Base-by-base conservation (phyloP, 192 early-diverging fungal genomes). In the Chytriomyces sp. region DNA sequence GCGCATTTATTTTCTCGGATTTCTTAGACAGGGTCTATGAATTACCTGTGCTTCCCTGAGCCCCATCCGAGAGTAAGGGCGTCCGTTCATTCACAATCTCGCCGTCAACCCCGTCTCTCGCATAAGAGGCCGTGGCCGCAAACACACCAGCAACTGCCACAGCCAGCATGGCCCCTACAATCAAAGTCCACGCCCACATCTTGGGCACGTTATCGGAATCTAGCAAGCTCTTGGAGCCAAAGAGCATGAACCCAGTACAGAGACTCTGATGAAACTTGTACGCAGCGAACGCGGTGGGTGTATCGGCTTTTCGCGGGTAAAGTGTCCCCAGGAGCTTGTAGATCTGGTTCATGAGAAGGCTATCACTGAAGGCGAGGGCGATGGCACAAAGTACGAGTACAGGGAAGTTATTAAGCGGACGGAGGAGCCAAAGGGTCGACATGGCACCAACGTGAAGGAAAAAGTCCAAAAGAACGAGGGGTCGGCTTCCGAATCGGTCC, bases 201-300 rank as follows among this genome's bases (percentile, higher is more conserved):
- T 59, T 44, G 0, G 68, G 68, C 57, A 70, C 40, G 12, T 57
- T 57, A 59, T 59, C 30, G 5, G 57, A 54, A 6, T 32, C 57
- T 5, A 70, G 30, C 68, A 70, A 39, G 5, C 12, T 14, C 59
- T 70, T 70, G 4, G 68, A 70, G 22, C 41, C 40, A 8, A 74
- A 17, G 58, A 74, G 66, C 30, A 37, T 38, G 30, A 67, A 14
- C 31, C 73, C 73, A 52, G 55, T 74, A 17, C 28, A n/a, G 33
- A 74, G 31, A 40, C 62, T 65, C 38, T 64, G 61, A 38, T 74
- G 60, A 58, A 74, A 74, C 32, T 64, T 63, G 63, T 74, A 74
- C 34, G 73, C 73, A 1, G 73, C 62, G 58, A 74, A 74, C 10
- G 73, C 73, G 33, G 53, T 58, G 0, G 63, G 54, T 5, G 56